Evolutionary conservation across 2,329 filamentous ascomycete genomes (phyloP), one percentile per base, ranked within the genome.

Genomic region (Mycosphaerella sp.): DNA sequence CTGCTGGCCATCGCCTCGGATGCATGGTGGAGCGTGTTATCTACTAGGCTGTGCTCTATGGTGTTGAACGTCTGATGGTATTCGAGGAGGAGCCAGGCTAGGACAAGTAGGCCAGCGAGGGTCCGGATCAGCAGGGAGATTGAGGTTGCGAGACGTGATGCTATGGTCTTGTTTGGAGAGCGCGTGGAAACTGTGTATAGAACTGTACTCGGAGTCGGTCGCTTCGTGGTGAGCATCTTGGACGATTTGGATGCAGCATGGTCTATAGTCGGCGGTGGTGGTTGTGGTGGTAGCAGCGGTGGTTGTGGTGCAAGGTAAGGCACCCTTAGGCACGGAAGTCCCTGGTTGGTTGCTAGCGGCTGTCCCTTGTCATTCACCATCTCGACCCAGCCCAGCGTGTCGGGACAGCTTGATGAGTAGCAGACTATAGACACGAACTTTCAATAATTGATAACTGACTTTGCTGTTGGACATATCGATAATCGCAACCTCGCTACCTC

Each of bases 101-200:
- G 48, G 0, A 75, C 68, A 17, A 66, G 63, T 13, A 70, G 41
- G 28, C 74, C 75, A 2, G 76, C 52, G 1, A 74, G 3, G 2
- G 74, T 56, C 14, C 78, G 73, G 2, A 75, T 51, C 5, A 76
- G 53, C 43, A 79, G 59, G 39, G 72, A 66, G 28, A 75, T 49
- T 14, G 35, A 52, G 52, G 25, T 54, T 14, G 54, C 69, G 67
- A 59, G 51, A 50, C 69, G 73, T 10, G 76, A 71, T 12, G 74
- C 63, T 28, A 77, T 62, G 13, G 73, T 77, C 8, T 67, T 68
- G 32, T 70, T 71, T 10, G 69, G 64, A 10, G 86, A 81, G 40
- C 82, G 81, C 52, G 90, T 96, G 32, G 90, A 93, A 50, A 96
- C 87, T 27, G 86, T 94, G 76, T 91, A 97, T 59, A 87, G 86